Evolutionary conservation across 2,329 filamentous ascomycete genomes (phyloP), one percentile per base, ranked within the genome.

Genomic region (Xylaria digitata): DNA sequence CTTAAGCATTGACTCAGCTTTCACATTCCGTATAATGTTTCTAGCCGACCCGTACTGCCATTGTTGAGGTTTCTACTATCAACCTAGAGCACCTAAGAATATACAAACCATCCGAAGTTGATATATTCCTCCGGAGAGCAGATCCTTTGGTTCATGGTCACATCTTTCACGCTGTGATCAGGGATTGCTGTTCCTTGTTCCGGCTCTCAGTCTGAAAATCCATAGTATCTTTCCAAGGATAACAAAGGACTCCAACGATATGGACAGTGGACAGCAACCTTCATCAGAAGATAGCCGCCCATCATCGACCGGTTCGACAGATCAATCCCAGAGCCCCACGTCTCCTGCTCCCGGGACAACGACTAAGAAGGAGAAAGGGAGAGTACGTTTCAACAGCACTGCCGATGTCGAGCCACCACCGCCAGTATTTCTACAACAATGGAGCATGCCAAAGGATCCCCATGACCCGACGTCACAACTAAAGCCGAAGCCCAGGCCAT

Each of bases 361-460:
- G 3, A 26, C 49, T 19, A 71, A 71, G 71, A 81, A 78, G 55
- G 82, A 84, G 67, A 84, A 83, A 69, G 82, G 80, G 2, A 80
- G 83, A 32, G 83, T 84, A 32, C 79, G 82, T 6, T 84, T 84
- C 70, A 84, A 84, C 72, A 84, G 82, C 75, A 80, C 78, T 63
- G 80, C 82, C 32, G 80, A 75, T 72, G 23, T 77, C 71, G 46
- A 77, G 67, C 65, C 77, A 71, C 54, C 77, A 66, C 65, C 77
- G 72, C 54, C 77, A 71, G 52, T 65, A 2, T 68, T 69, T 8
- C 61, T 72, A n/a, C 73, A 68, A 54, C 64, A 72, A 50, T 65
- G 60, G 21, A 64, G 30, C 50, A 8, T 66, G 15, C 61, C 70
- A n/a, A 68, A 69, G 42, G 42, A 64, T 48, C 55, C 65, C 9